Conservation (phyloP, 2,329 filamentous ascomycete genomes). For the Diaporthe sp. region DNA sequence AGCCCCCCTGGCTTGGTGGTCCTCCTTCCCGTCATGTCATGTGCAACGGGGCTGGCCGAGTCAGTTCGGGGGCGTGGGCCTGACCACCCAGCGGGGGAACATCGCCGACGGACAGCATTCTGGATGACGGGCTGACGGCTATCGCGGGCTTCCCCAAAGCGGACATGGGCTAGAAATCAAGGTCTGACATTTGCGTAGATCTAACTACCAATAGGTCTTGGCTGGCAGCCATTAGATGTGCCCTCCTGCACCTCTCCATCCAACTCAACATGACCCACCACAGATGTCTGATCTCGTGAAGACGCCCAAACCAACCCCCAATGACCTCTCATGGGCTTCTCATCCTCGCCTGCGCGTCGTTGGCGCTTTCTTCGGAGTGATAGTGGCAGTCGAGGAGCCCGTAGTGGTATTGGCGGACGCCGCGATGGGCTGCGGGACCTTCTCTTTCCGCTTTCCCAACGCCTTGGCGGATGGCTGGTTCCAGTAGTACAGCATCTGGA, state of each 20-base stretch:
- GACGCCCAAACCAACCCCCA: not conserved
- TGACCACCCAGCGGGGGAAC: slow-evolving; percentile 1
- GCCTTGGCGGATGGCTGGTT: slow-evolving; percentile 67
- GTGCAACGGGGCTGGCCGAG: slow-evolving; percentile 17
- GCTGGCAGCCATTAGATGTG: slow-evolving; percentile 31
- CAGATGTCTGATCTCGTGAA: slow-evolving; percentile 23
- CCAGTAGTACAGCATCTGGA: slow-evolving; percentile 98
- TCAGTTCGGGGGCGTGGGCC: slow-evolving; percentile 21
- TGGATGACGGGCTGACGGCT: slow-evolving; percentile 27
- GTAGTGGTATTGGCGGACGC: slow-evolving; percentile 47
- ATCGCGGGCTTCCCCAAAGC: slow-evolving; percentile 31
- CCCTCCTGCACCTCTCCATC: slow-evolving; percentile 25
- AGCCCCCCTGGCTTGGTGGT: not conserved
- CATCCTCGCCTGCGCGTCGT: slow-evolving; percentile 59
- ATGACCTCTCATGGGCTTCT: slow-evolving; percentile 27
- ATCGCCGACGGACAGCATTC: not conserved
- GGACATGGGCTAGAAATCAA: slow-evolving; percentile 21
- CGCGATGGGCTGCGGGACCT: slow-evolving; percentile 44
- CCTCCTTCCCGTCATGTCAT: slow-evolving; percentile 4
- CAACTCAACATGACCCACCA: slow-evolving; percentile 16
- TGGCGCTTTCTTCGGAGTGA: slow-evolving; percentile 54
- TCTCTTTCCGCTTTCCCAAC: slow-evolving; percentile 57
- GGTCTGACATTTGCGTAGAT: slow-evolving; percentile 35
- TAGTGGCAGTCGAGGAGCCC: slow-evolving; percentile 40
- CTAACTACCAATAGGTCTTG: slow-evolving; percentile 32